Conservation (phyloP, 495 filamentous ascomycete genomes). For the Talaromyces ruber region DNA sequence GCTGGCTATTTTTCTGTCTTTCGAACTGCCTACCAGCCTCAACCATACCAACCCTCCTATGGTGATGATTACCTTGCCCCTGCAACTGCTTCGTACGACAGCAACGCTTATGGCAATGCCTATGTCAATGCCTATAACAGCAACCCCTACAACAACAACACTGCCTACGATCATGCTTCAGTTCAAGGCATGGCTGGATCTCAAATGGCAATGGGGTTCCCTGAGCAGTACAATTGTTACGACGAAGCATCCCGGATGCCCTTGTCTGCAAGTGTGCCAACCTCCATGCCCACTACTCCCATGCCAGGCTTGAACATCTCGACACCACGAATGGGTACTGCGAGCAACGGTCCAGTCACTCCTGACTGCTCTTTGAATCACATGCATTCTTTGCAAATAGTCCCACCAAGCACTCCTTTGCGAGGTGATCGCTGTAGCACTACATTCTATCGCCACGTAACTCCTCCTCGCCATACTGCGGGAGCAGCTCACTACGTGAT, state of each 20-base stretch:
- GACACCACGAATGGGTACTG: not conserved
- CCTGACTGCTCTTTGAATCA: not conserved
- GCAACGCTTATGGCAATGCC: not conserved
- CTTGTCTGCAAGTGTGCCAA: not conserved
- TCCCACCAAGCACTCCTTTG: not conserved
- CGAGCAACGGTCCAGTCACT: not conserved
- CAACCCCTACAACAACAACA: not conserved
- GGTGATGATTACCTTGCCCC: not conserved
- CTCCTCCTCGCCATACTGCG: not conserved
- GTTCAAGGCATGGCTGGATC: not conserved
- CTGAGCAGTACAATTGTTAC: not conserved
- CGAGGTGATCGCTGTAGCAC: not conserved
- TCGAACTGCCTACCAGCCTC: not conserved
- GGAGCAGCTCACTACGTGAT: not conserved
- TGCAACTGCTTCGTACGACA: not conserved
- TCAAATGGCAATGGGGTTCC: not conserved
- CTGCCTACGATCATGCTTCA: not conserved
- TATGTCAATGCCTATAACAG: not conserved
- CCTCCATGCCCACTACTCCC: not conserved
- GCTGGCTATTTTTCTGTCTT: not conserved
- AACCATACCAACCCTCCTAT: not conserved
- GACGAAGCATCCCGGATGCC: not conserved
- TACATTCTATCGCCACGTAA: not conserved
- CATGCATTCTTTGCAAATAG: not conserved
- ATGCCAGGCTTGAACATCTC: not conserved